Base-by-base conservation (phyloP, 352 stramenopile genomes). In the Phytophthora podocarpi region DNA sequence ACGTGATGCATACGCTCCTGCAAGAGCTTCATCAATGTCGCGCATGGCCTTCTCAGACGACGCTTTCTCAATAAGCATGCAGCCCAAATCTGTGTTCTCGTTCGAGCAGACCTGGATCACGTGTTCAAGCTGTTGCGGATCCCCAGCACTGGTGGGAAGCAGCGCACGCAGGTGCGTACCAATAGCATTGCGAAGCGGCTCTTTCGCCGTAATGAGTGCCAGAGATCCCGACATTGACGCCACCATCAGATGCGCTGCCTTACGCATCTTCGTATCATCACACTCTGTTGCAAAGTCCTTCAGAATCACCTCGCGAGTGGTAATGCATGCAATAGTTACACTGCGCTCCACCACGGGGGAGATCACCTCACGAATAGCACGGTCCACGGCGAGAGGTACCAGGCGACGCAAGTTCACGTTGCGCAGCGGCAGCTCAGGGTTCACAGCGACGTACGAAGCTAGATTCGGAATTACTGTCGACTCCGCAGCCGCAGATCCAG, bases 231-330 rank as follows among this genome's bases (percentile, higher is more conserved):
- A 98, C 73, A 99, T 94, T 69, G 97, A 99, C 11, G 96, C 92
- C 18, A 99, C 97, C 97, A 99, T 99, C 9, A 99, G 63, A 59
- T 99, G 96, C 21, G 96, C 97, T 8, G 96, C 97, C 77, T 99
- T 99, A 18, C 95, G 84, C 93, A 99, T 98, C 76, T 98, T 99
- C 6, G 86, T 84, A 53, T 96, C 87, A 54, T 96, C 87, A 5
- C 67, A 79, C 67, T 99, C 97, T 43, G 97, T 98, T n/a, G 96
- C 96, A 84, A 99, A 99, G 66, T 99, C 98, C 70, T 99, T 99
- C 3, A 98, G 80, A n/a, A 99, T 96, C 45, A 99, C 92, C 67
- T 99, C 96, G 28, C 87, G 85, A 20, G 96, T 98, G 6, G 98
- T 99, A 59, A 99, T 99, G 71, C 96, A 99, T 30, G 97, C 98